phyloP scores from a whole-genome alignment of 2,329 filamentous ascomycete species.

The Emericellopsis cladophorae region DNA sequence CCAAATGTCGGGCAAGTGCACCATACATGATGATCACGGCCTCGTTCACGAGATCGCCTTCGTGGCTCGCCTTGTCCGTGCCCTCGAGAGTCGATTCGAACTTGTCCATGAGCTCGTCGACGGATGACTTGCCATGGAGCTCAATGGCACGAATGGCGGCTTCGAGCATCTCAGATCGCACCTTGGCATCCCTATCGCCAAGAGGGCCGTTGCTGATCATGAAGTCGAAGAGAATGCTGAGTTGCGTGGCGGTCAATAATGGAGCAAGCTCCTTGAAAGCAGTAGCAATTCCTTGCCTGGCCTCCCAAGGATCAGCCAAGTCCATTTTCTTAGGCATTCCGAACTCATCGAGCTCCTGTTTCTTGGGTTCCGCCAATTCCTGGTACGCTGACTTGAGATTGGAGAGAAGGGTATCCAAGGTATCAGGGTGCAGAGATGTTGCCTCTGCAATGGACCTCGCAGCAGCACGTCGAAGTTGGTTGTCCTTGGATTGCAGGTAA shows the following conservation, averaged over 20 bases:
- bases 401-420: conserved; percentile 49
- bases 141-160: conserved; percentile 75
- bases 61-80: conserved; percentile 68
- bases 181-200: conserved; percentile 65
- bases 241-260: conserved; percentile 52
- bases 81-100: conserved; percentile 83
- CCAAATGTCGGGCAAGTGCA: conserved; percentile 78
- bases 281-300: conserved; percentile 75
- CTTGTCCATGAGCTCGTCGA: conserved; percentile 83
- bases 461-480: conserved; percentile 71
- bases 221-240: conserved; percentile 73
- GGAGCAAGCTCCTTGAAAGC: conserved; percentile 73
- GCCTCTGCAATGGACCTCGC: conserved; percentile 71
- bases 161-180: conserved; percentile 84
- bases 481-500: conserved; percentile 70
- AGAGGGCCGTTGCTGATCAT: conserved; percentile 77
- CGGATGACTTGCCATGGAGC: conserved; percentile 64
- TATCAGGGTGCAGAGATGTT: conserved; percentile 44
- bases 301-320: conserved; percentile 80
- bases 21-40: conserved; percentile 97
- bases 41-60: conserved; percentile 85
- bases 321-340: conserved; percentile 91
- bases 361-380: conserved; percentile 69
- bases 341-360: conserved; percentile 79
- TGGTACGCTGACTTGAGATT: conserved; percentile 60